These are phyloP conservation scores for Dioscorea zingiberensis DNA, from an alignment of 106 monocot genomes.

Conservation along the genomic window DNA sequence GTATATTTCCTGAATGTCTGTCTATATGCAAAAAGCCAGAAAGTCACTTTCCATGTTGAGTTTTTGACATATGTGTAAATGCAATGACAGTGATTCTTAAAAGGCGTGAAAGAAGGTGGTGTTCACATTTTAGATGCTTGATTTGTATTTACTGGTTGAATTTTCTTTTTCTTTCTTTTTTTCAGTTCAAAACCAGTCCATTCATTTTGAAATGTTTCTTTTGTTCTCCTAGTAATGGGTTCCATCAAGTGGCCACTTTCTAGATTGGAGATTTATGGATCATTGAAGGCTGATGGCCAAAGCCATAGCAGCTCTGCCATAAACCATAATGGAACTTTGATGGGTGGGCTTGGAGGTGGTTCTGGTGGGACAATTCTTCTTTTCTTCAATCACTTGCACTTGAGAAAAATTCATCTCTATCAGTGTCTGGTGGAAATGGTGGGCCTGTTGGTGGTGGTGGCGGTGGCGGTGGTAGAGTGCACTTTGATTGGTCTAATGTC, in stretches of 20 bases:
- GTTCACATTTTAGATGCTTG: too few species aligned
- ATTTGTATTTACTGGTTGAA: too few species aligned
- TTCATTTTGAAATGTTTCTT: neutral
- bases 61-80: too few species aligned
- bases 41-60: too few species aligned
- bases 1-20: too few species aligned
- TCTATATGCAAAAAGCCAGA: too few species aligned
- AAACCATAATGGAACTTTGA: slow-evolving; percentile 33
- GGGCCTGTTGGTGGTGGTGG: slow-evolving; percentile 80
- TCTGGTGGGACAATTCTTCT: slow-evolving; percentile 92
- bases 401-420: slow-evolving; percentile 58
- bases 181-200: neutral
- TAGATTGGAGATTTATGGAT: slow-evolving; percentile 61
- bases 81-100: too few species aligned
- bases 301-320: slow-evolving; percentile 21
- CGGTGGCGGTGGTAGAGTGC: slow-evolving; percentile 88
- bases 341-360: slow-evolving; percentile 83
- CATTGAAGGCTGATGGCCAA: slow-evolving; percentile 78
- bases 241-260: slow-evolving; percentile 92
- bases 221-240: slow-evolving; percentile 60
- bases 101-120: too few species aligned
- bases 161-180: too few species aligned
- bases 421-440: slow-evolving; percentile 72
- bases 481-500: slow-evolving; percentile 92
- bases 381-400: slow-evolving; percentile 50